phyloP scores from a whole-genome alignment of 129 eudicot species.

The Glebionis coronaria region DNA sequence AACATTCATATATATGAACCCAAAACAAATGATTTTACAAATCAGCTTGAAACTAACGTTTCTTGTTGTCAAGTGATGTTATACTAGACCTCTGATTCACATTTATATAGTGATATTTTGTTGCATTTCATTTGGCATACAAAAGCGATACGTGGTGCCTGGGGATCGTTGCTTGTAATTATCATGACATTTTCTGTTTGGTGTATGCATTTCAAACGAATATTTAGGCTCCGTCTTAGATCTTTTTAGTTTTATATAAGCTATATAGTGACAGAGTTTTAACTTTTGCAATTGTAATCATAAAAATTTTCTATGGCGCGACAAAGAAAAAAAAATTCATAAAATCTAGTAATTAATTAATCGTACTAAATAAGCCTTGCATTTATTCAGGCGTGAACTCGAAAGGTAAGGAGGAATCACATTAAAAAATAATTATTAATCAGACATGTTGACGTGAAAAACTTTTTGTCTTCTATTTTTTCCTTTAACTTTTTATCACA shows the following conservation, averaged over 20 bases:
- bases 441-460: too few species aligned
- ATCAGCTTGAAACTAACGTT: constrained; percentile 13
- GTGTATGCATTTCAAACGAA: not conserved
- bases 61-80: constrained; percentile 17
- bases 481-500: too few species aligned
- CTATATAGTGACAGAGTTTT: not conserved
- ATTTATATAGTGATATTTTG: not conserved
- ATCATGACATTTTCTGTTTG: constrained; percentile 8
- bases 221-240: not conserved
- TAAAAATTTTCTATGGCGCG: too few species aligned
- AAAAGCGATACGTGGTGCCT: constrained; percentile 14
- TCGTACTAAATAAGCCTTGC: too few species aligned
- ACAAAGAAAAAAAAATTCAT: too few species aligned
- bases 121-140: constrained; percentile 22
- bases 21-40: constrained; percentile 8
- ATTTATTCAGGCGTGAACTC: too few species aligned
- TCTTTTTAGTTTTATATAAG: not conserved
- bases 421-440: too few species aligned
- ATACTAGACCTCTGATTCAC: not conserved
- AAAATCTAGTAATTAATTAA: too few species aligned
- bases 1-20: not conserved
- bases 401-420: too few species aligned
- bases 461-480: too few species aligned
- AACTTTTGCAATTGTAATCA: too few species aligned
- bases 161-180: not conserved